phyloP scores from a whole-genome alignment of 495 filamentous ascomycete species.

The Polyplosphaeria fusca region DNA sequence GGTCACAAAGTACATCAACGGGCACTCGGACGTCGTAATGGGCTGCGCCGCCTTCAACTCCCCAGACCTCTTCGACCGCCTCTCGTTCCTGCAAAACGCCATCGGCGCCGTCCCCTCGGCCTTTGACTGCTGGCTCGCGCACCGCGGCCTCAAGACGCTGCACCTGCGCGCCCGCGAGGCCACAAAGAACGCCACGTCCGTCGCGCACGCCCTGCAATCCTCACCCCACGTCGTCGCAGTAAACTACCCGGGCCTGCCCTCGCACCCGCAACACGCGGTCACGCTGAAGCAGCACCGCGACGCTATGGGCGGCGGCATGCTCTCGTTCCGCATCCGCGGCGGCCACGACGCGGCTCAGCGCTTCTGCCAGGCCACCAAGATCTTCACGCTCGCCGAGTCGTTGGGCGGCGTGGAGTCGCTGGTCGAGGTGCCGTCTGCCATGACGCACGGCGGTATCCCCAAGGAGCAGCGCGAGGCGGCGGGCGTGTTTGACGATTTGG shows the following conservation, averaged over 20 bases:
- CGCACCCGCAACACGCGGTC: conserved; percentile 81
- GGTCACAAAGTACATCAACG: conserved; percentile 99
- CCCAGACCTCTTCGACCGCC: conserved; percentile 66
- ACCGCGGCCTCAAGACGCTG: conserved; percentile 93
- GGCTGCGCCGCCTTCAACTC: conserved; percentile 95
- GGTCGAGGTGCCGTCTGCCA: conserved; percentile 84
- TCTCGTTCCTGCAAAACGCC: conserved; percentile 93
- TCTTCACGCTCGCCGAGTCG: conserved; percentile 92
- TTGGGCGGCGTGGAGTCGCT: conserved; percentile 91
- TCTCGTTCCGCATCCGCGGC: conserved; percentile 90
- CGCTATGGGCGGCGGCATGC: conserved; percentile 95
- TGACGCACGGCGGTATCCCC: conserved; percentile 97
- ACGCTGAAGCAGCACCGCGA: conserved; percentile 87
- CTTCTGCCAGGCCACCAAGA: conserved; percentile 83
- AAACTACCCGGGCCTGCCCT: conserved; percentile 89
- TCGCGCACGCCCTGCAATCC: conserved; percentile 72
- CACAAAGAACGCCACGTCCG: conserved; percentile 70
- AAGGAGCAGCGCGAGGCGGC: conserved; percentile 82
- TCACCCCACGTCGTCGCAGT: conserved; percentile 82
- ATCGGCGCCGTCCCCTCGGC: conserved; percentile 91
- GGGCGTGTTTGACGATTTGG: conserved; percentile 95
- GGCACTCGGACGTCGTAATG: conserved; percentile 98
- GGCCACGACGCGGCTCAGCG: conserved; percentile 81
- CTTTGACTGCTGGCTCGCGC: conserved; percentile 99
- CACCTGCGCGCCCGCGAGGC: conserved; percentile 88